Conservation (phyloP, 2,329 filamentous ascomycete species). For the Gaeumannomyces sp. region DNA sequence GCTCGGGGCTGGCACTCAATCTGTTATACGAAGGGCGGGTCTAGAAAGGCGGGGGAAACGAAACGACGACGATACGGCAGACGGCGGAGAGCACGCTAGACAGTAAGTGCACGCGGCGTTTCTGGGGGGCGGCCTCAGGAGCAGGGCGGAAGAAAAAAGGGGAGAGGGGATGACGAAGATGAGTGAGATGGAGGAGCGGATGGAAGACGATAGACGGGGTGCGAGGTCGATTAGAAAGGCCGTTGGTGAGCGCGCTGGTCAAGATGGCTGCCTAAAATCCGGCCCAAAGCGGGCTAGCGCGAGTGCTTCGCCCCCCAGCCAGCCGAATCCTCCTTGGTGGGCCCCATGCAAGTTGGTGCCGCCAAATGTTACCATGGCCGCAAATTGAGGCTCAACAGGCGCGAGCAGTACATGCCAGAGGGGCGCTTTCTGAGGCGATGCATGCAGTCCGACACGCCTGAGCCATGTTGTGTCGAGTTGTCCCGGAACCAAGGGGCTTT, state of each 20-base stretch:
- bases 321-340: constrained; percentile 12
- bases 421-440: not conserved
- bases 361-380: not conserved
- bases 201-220: constrained; percentile 8
- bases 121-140: constrained; percentile 3
- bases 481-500: not conserved
- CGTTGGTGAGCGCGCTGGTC: constrained; percentile 3
- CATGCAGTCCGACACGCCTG: not conserved
- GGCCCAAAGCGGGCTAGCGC: constrained; percentile 15
- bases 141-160: constrained; percentile 1
- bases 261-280: constrained; percentile 19
- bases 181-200: constrained; percentile 9
- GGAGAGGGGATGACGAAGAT: constrained; percentile 13
- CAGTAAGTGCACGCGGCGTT: not conserved
- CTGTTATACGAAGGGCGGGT: not conserved
- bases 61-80: too few species aligned
- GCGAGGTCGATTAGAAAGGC: constrained; percentile 8
- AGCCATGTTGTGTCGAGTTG: not conserved
- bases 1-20: not conserved
- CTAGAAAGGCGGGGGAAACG: not conserved
- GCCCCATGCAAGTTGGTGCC: not conserved
- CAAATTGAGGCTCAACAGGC: not conserved
- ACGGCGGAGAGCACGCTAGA: not conserved
- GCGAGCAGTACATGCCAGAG: not conserved
- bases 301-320: constrained; percentile 16